A percentile compares a stretch with the other conserved stretches of the same genome.
phyloP scores from a whole-genome alignment of 2,329 filamentous ascomycete genomes.

The Mariannaea sp. region DNA sequence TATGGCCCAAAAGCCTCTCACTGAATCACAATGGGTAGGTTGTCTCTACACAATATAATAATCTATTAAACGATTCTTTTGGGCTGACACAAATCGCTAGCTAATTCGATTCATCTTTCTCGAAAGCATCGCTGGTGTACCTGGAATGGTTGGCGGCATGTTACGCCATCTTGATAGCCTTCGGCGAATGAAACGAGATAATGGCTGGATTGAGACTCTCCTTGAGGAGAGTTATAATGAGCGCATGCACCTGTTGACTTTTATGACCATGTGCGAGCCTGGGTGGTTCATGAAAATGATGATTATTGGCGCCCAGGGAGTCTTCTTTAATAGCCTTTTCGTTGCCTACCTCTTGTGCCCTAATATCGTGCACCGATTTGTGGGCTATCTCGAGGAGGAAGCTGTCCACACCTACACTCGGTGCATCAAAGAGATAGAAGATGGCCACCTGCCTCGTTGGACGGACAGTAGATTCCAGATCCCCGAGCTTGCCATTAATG shows the following conservation, averaged over 20 bases:
- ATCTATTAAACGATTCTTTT: too few species aligned
- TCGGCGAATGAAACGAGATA: conserved; percentile 85
- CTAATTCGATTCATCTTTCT: conserved; percentile 89
- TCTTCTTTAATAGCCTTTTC: conserved; percentile 97
- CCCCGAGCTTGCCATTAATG: conserved; percentile 82
- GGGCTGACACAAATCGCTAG: conserved; percentile 38
- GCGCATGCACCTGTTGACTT: conserved; percentile 89
- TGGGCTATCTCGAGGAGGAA: conserved; percentile 96
- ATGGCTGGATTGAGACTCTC: conserved; percentile 94
- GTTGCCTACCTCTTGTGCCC: conserved; percentile 85
- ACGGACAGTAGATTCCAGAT: conserved; percentile 69
- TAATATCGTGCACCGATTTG: conserved; percentile 89
- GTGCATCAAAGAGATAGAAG: conserved; percentile 84
- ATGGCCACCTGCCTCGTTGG: conserved; percentile 82
- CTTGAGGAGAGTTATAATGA: conserved; percentile 92
- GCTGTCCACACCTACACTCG: conserved; percentile 94
- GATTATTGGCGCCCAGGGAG: conserved; percentile 89
- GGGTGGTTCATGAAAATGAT: conserved; percentile 90
- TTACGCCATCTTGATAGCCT: conserved; percentile 85
- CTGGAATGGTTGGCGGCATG: conserved; percentile 97
- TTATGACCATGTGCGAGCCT: conserved; percentile 79
- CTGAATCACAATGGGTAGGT: conserved; percentile 79
- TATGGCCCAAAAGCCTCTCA: conserved; percentile 65
- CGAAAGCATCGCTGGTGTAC: conserved; percentile 92
- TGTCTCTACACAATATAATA: not conserved